Evolutionary conservation across 495 filamentous ascomycete species (phyloP).

Genomic region (Aspergillus biplanus): DNA sequence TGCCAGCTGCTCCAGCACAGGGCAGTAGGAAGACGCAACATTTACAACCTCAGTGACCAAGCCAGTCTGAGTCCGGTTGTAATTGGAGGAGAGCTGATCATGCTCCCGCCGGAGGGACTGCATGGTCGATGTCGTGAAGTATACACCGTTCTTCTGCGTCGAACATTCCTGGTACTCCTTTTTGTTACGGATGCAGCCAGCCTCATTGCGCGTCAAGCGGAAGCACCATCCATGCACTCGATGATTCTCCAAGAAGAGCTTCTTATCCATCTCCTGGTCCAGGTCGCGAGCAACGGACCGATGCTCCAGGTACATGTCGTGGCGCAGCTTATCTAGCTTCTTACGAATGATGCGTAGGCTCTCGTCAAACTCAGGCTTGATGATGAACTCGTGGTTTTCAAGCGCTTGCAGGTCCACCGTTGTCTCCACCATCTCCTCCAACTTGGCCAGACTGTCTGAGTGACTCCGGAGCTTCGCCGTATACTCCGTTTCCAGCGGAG

Average conservation of each 20-base stretch:
- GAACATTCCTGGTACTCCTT: slow-evolving; percentile 90
- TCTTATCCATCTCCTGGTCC: slow-evolving; percentile 95
- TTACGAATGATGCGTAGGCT: slow-evolving; percentile 83
- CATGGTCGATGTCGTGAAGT: slow-evolving; percentile 90
- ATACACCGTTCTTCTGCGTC: slow-evolving; percentile 98
- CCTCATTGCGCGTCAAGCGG: slow-evolving; percentile 87
- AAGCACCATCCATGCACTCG: slow-evolving; percentile 96
- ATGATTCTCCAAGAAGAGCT: slow-evolving; percentile 97
- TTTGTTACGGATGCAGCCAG: slow-evolving; percentile 90
- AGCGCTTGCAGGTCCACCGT: slow-evolving; percentile 95
- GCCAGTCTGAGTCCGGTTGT: slow-evolving; percentile 92
- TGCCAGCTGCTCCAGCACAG: slow-evolving; percentile 88
- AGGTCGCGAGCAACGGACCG: slow-evolving; percentile 75
- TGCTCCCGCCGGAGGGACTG: slow-evolving; percentile 85
- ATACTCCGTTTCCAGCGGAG: slow-evolving; percentile 85
- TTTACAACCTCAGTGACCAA: slow-evolving; percentile 90
- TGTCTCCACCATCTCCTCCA: slow-evolving; percentile 98
- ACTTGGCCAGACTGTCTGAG: slow-evolving; percentile 77
- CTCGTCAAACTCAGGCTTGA: slow-evolving; percentile 98
- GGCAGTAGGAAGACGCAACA: slow-evolving; percentile 93
- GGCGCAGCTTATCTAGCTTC: slow-evolving; percentile 81
- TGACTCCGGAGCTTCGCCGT: slow-evolving; percentile 78
- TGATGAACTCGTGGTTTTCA: slow-evolving; percentile 97
- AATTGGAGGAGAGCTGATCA: slow-evolving; percentile 92
- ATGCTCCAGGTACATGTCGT: slow-evolving; percentile 86